Percentiles rank a stretch among this genome's conserved stretches.
Conservation (phyloP, 305 asterid species). For the Caryopteris hybrid region DNA sequence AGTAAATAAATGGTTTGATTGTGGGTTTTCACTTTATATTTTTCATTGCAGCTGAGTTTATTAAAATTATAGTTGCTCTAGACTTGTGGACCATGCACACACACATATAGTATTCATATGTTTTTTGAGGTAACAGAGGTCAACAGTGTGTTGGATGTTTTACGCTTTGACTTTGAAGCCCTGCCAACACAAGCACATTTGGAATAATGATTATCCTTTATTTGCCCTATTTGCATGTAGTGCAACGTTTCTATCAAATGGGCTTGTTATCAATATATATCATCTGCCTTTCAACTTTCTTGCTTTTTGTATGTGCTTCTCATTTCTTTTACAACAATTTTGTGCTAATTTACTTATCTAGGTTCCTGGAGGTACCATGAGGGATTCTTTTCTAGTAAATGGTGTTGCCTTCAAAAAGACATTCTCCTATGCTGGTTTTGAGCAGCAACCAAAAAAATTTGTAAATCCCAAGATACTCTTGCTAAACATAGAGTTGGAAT, state of each 20-base stretch:
- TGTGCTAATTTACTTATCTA: constrained; percentile 21
- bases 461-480: constrained; percentile 76
- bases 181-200: neutral
- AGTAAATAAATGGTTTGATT: neutral
- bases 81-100: neutral
- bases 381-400: constrained; percentile 92
- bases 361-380: constrained; percentile 99
- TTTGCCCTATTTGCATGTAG: neutral
- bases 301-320: neutral
- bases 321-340: neutral
- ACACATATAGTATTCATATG: neutral
- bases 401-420: constrained; percentile 99
- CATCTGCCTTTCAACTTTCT: constrained; percentile 2
- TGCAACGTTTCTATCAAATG: neutral
- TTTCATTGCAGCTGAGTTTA: neutral
- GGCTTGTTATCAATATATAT: neutral
- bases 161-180: neutral
- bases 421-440: constrained; percentile 99
- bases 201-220: neutral
- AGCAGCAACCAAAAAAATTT: constrained; percentile 96
- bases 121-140: neutral
- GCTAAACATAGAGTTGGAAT: constrained; percentile 90
- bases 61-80: neutral
- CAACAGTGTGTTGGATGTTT: neutral
- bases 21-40: neutral